A percentile compares a stretch with the other conserved stretches of the same genome.
These are phyloP conservation scores for Themeda triandra DNA, from an alignment of 176 grass and related monocot species.

Conservation along the genomic window DNA sequence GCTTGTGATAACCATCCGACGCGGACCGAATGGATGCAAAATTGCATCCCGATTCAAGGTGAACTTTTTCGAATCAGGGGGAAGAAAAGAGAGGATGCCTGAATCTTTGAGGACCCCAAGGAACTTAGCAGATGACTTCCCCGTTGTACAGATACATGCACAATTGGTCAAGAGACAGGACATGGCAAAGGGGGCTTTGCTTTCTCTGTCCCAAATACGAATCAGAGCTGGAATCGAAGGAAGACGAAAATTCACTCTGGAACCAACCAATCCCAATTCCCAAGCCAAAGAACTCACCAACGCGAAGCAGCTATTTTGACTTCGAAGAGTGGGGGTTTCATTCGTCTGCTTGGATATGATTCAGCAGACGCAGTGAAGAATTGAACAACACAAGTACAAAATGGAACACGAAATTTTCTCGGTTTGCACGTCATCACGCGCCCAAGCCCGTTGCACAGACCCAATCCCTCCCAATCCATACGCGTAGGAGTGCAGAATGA, in stretches of 20 bases:
- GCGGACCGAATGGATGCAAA: neutral
- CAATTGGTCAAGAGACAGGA: neutral
- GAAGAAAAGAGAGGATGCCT: neutral
- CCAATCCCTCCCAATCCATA: neutral
- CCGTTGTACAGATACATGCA: neutral
- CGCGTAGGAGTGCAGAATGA: neutral
- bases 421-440: no score
- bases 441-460: no score
- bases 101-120: neutral
- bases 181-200: neutral
- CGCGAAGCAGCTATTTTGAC: neutral
- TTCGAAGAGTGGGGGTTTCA: neutral
- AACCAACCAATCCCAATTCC: neutral
- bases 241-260: neutral
- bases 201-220: neutral
- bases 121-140: neutral
- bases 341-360: neutral
- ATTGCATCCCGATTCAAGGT: neutral
- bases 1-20: neutral
- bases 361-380: no score
- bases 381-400: neutral
- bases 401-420: neutral
- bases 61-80: neutral
- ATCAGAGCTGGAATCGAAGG: neutral
- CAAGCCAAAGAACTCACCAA: neutral